These are phyloP conservation scores for Candida neerlandica DNA, from an alignment of 1,139 yeast genomes.

Conservation along the genomic window DNA sequence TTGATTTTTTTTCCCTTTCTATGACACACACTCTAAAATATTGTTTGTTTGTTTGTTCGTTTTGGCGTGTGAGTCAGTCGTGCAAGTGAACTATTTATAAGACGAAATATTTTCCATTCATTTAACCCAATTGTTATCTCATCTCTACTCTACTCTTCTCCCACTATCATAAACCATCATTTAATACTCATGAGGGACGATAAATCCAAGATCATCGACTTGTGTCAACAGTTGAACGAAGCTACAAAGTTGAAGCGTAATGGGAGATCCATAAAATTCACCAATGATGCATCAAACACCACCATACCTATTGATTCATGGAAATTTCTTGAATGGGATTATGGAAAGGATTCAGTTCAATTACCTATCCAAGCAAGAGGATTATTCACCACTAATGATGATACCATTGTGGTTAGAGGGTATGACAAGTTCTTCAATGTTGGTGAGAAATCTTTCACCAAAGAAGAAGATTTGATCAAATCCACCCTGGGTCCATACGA, in stretches of 20 bases:
- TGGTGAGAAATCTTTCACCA: slow-evolving; percentile 61
- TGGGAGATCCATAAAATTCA: slow-evolving; percentile 25
- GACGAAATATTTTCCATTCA: not conserved
- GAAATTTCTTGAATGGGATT: slow-evolving; percentile 92
- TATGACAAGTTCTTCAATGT: slow-evolving; percentile 93
- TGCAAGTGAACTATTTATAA: too few species aligned
- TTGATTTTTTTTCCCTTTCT: slow-evolving; percentile 1
- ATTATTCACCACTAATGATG: slow-evolving; percentile 59
- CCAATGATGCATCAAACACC: slow-evolving; percentile 20
- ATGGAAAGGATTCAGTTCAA: slow-evolving; percentile 49
- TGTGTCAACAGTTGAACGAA: slow-evolving; percentile 19
- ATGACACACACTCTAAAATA: too few species aligned
- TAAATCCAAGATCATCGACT: slow-evolving; percentile 14
- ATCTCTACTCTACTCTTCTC: not conserved
- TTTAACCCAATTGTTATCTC: not conserved
- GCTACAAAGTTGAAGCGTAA: slow-evolving; percentile 25
- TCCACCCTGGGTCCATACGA: slow-evolving; percentile 76
- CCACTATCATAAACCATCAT: not conserved
- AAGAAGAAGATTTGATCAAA: slow-evolving; percentile 44
- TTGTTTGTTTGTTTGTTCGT: not conserved
- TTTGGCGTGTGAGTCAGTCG: too few species aligned
- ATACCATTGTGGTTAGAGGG: slow-evolving; percentile 72
- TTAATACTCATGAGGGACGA: slow-evolving; percentile 16
- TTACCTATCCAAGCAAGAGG: slow-evolving; percentile 86
- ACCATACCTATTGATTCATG: slow-evolving; percentile 44